Percentiles rank a stretch among this genome's conserved stretches.
Conservation (phyloP, 192 early-diverging fungal genomes). For the Paraglomus brasilianum region DNA sequence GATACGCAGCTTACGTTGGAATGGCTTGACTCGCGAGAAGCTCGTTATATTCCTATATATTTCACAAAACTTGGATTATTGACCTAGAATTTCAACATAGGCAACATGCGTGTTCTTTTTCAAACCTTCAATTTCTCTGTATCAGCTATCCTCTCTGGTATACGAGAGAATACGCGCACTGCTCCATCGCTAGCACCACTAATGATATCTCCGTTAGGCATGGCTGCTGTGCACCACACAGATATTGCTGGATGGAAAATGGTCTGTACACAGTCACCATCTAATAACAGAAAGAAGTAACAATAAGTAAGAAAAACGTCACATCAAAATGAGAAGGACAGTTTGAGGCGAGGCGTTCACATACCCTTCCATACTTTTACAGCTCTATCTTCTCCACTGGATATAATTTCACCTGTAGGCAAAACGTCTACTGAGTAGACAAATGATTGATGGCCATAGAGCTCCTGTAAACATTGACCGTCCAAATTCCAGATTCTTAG, state of each 20-base stretch:
- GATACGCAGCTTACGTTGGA: slow-evolving; percentile 61
- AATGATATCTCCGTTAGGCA: slow-evolving; percentile 82
- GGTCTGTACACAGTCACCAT: slow-evolving; percentile 68
- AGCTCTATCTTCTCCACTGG: slow-evolving; percentile 92
- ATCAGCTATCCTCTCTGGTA: slow-evolving; percentile 58
- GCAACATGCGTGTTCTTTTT: no score
- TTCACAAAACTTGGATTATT: not conserved
- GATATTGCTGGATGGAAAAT: slow-evolving; percentile 86
- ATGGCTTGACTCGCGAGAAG: slow-evolving; percentile 57
- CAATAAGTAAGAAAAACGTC: not conserved
- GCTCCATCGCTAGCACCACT: slow-evolving; percentile 82
- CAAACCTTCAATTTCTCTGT: slow-evolving; percentile 41
- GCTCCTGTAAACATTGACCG: slow-evolving; percentile 69
- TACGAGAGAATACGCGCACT: slow-evolving; percentile 78
- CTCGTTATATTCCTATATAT: slow-evolving; percentile 48
- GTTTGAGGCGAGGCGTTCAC: not conserved
- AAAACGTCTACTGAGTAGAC: slow-evolving; percentile 80
- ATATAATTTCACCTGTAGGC: slow-evolving; percentile 77
- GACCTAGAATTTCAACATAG: slow-evolving; percentile 32
- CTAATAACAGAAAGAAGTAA: slow-evolving; percentile 38
- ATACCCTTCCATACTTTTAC: slow-evolving; percentile 81
- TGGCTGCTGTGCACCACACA: slow-evolving; percentile 81
- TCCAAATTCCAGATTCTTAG: slow-evolving; percentile 78
- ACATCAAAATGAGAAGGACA: not conserved
- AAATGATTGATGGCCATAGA: slow-evolving; percentile 89